Evolutionary conservation across 2,329 filamentous ascomycete species (phyloP).

Genomic region (Ophiognomonia clavigignenti-juglandacearum): DNA sequence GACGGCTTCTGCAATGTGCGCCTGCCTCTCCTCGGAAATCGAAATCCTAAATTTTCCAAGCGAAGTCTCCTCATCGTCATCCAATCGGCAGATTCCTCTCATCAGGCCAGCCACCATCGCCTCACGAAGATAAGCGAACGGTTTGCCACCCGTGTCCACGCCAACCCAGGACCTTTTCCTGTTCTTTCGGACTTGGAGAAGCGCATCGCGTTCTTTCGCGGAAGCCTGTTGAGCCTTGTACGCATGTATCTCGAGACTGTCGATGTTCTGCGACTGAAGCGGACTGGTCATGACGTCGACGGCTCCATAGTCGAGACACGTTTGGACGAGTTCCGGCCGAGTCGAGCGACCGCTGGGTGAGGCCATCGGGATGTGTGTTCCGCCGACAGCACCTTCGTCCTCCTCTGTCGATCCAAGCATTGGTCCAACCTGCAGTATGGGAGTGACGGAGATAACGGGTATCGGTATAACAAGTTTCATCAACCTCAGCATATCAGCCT

Average conservation of each 20-base stretch:
- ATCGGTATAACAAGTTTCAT: slow-evolving; percentile 54
- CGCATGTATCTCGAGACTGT: slow-evolving; percentile 74
- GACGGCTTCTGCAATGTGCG: slow-evolving; percentile 62
- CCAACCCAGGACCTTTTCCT: slow-evolving; percentile 92
- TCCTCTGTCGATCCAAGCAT: not conserved
- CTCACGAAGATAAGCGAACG: slow-evolving; percentile 84
- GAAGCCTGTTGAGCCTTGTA: slow-evolving; percentile 78
- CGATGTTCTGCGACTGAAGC: slow-evolving; percentile 66
- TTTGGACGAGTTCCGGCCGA: slow-evolving; percentile 29
- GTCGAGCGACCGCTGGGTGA: not conserved
- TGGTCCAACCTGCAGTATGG: slow-evolving; percentile 3
- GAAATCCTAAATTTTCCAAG: slow-evolving; percentile 41
- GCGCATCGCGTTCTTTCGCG: slow-evolving; percentile 64
- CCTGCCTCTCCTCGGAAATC: slow-evolving; percentile 61
- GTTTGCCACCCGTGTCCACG: slow-evolving; percentile 69
- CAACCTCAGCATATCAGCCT: slow-evolving; percentile 51
- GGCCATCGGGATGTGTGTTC: not conserved
- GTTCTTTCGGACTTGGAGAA: slow-evolving; percentile 67
- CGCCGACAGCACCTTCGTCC: slow-evolving; percentile 3
- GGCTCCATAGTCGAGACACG: slow-evolving; percentile 80
- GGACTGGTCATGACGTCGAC: slow-evolving; percentile 81
- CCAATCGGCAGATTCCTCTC: slow-evolving; percentile 76
- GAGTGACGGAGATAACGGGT: slow-evolving; percentile 36
- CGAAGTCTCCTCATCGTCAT: slow-evolving; percentile 52
- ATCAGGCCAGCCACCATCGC: slow-evolving; percentile 91